These are phyloP conservation scores for Boletus vinaceobasis DNA, from an alignment of 768 basidiomycete genomes.

Conservation along the genomic window DNA sequence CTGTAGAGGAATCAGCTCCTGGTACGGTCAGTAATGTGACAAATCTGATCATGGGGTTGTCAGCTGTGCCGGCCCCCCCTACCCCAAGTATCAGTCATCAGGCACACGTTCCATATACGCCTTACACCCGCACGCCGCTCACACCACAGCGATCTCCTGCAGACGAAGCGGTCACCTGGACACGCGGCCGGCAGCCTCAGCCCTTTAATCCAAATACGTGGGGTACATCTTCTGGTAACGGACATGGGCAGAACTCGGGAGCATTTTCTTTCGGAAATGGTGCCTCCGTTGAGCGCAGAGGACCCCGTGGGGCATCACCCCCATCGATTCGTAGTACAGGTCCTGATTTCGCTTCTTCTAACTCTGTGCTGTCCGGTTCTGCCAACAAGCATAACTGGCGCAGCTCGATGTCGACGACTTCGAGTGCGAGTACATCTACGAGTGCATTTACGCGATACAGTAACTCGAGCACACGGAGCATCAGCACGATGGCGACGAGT, in stretches of 20 bases:
- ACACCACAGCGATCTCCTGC: conserved; percentile 35
- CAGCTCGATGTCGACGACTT: conserved; percentile 67
- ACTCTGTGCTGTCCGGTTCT: conserved; percentile 53
- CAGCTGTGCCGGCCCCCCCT: conserved; percentile 14
- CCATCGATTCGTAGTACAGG: conserved; percentile 54
- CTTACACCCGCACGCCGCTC: conserved; percentile 28
- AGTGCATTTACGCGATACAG: conserved; percentile 79
- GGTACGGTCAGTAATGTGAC: conserved; percentile 78
- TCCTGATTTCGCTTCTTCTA: conserved; percentile 50
- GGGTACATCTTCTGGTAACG: conserved; percentile 17
- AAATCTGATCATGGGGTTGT: conserved; percentile 63
- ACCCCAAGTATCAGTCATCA: conserved; percentile 8
- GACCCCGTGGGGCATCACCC: conserved; percentile 54
- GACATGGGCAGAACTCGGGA: conserved; percentile 8
- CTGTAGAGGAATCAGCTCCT: conserved; percentile 38
- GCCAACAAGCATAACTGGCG: conserved; percentile 59
- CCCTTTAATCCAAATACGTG: conserved; percentile 17
- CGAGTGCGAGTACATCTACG: conserved; percentile 64
- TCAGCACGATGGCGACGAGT: conserved; percentile 80
- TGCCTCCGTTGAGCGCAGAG: conserved; percentile 31
- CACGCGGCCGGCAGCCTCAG: conserved; percentile 44
- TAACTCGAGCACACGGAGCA: conserved; percentile 61
- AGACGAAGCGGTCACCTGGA: conserved; percentile 46
- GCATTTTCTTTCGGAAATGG: conserved; percentile 11
- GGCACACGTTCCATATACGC: conserved; percentile 12